Evolutionary conservation across 1,139 yeast species (phyloP).

Genomic region (Tardiomyces depauwii): DNA sequence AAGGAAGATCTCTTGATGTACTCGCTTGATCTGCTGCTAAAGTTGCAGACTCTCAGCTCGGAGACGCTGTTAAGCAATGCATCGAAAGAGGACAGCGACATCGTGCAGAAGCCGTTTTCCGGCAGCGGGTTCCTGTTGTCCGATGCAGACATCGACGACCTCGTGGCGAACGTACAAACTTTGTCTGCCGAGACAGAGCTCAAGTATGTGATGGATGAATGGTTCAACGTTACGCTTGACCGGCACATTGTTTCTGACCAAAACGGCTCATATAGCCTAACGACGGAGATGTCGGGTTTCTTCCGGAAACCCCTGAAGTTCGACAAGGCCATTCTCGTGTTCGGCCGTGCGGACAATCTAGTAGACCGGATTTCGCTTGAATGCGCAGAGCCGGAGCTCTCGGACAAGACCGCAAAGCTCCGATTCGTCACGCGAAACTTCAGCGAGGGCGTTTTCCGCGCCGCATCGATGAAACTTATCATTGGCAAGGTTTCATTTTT

Average conservation of each 20-base stretch:
- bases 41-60: slow-evolving; percentile 13
- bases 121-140: slow-evolving; percentile 2
- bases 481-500: slow-evolving; percentile 4
- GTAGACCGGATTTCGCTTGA: background rate
- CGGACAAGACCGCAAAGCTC: background rate
- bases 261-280: slow-evolving; percentile 10
- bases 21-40: slow-evolving; percentile 22
- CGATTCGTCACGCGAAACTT: slow-evolving; percentile 1
- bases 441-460: slow-evolving; percentile 5
- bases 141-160: background rate
- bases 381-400: background rate
- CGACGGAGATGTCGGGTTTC: slow-evolving; percentile 3
- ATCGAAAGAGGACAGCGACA: slow-evolving; percentile 9
- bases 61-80: slow-evolving; percentile 9
- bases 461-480: slow-evolving; percentile 2
- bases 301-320: background rate
- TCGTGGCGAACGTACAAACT: background rate
- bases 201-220: slow-evolving; percentile 9
- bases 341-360: background rate
- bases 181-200: slow-evolving; percentile 6
- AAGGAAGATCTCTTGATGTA: slow-evolving; percentile 16
- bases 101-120: slow-evolving; percentile 1
- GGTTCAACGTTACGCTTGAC: slow-evolving; percentile 11
- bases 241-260: slow-evolving; percentile 11
- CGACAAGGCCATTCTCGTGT: background rate